Evolutionary conservation across 345 rosid species (phyloP), one percentile per base, ranked within the genome.

Genomic region (Syzygium grande): DNA sequence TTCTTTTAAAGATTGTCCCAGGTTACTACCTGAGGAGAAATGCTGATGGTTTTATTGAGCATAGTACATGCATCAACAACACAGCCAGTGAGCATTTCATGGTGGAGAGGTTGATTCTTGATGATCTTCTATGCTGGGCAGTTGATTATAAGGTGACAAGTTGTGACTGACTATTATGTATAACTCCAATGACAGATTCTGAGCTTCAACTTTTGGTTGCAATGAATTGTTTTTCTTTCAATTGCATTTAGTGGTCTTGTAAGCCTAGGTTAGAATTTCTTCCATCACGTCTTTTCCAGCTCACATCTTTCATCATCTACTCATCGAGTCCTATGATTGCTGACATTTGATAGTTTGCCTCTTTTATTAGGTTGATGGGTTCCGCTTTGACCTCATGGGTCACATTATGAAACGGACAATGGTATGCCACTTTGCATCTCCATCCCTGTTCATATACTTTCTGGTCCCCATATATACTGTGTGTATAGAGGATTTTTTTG

Each of bases 61-160:
- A 97, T 88, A 97, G 99, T 90, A 92, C 99, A 85, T 97, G 99
- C 56, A 89, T 95, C 89, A 97, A 97, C 87, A 96, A 97, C 93
- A 96, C 99, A 78, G 99, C 99, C 85, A 97, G 99, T 27, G 99
- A 97, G 94, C 99, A 97, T 92, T 95, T 94, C 88, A 96, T 97
- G 99, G 97, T 93, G 85, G 98, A 94, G 88, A 97, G 99, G 83
- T 89, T 97, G 91, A 95, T 97, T 63, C 59, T 94, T 58, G 99
- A 97, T 90, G 99, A 97, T 91, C 95, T 97, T 87, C 89, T 95
- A 86, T 91, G 89, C 88, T 97, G 99, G 99, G 96, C 91, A 85
- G 91, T 93, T 51, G 93, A 97, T 85, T 97, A 96, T 89, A 97
- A 97, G 99, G 99, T 97, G 90, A 87, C 85, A 85, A 84, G 49